Evolutionary conservation across 139 green algal genomes (phyloP).

Genomic region (Eudorina sp.): DNA sequence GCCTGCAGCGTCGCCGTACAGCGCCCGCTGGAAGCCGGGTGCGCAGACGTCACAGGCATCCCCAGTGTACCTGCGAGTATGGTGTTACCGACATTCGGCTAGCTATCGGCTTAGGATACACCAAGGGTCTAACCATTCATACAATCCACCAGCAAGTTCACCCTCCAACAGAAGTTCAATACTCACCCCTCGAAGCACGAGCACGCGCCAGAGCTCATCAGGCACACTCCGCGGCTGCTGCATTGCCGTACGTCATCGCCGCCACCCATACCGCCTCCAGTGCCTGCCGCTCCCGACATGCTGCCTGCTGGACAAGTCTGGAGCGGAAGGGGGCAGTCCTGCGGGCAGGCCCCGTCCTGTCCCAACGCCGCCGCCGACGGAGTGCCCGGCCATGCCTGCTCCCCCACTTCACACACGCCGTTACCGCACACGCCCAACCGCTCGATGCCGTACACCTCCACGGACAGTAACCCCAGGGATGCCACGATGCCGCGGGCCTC

Average conservation of each 20-base stretch:
- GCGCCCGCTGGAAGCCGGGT: constrained; percentile 33
- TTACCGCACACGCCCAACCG: constrained; percentile 68
- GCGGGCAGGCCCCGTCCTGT: not conserved
- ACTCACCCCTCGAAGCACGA: constrained; percentile 60
- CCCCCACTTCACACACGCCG: constrained; percentile 71
- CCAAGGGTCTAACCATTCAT: not conserved
- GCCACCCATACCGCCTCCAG: not conserved
- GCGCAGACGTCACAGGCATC: constrained; percentile 50
- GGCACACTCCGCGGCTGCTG: constrained; percentile 58
- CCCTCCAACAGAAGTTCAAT: not conserved
- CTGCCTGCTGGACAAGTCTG: constrained; percentile 34
- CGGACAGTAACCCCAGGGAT: not conserved
- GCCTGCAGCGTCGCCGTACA: not conserved
- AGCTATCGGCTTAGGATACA: too few species aligned
- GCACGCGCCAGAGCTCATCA: constrained; percentile 45
- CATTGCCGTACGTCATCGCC: constrained; percentile 33
- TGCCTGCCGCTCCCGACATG: not conserved
- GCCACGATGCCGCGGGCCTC: not conserved
- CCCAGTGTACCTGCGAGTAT: constrained; percentile 47
- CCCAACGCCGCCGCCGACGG: not conserved
- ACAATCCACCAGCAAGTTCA: not conserved
- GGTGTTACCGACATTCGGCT: not conserved
- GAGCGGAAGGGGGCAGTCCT: constrained; percentile 52
- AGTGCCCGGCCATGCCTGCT: constrained; percentile 30
- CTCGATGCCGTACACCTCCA: constrained; percentile 35